Base-by-base conservation (phyloP, 2,329 filamentous ascomycete genomes). In the Microsporum audouinii region DNA sequence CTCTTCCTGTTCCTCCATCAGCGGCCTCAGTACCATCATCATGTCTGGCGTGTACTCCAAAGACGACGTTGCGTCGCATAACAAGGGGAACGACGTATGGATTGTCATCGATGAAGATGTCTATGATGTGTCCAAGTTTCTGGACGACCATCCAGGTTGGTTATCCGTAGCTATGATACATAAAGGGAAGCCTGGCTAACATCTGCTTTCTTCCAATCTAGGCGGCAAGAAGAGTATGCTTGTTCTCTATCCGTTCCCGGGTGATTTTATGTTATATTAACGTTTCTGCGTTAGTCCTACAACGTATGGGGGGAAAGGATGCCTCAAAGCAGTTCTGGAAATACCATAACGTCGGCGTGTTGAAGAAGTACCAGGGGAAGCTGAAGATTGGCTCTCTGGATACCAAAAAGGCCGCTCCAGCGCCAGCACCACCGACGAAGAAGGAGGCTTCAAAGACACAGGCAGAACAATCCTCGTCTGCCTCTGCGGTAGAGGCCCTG, bases 21-120 rank as follows among this genome's bases (percentile, higher is more conserved):
- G 6, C 36, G 27, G 5, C 29, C 14, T 34, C 12, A 14, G 29
- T 8, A 5, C 12, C 36, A 43, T 33, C 12, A 82, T 62, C 69
- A 99, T 99, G 94, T 88, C 91, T 58, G 88, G 94, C 78, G 87
- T 84, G 34, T 96, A 96, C 74, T 88, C 86, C 60, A 81, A 85
- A 66, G 83, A 83, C 78, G 91, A 96, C 73, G 92, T 99, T 65
- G 86, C 91, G 72, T 85, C 88, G 77, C 91, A 97, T 77, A 96
- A 63, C 60, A 62, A 60, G 12, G 55, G 59, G 5, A 60, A 57
- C 2, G 62, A 66, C 45, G 56, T 66, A 7, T 67, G 65, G 66
- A 56, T 67, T n/a, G 58, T 66, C 57, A 63, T 67, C 57, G 65
- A 66, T 31, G 60, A 63, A 5, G 61, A 65, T 5, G 64, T 68